Evolutionary conservation across 306 rosid genomes (phyloP), one percentile per base, ranked within the genome.

Genomic region (Ochetophila trinervis): DNA sequence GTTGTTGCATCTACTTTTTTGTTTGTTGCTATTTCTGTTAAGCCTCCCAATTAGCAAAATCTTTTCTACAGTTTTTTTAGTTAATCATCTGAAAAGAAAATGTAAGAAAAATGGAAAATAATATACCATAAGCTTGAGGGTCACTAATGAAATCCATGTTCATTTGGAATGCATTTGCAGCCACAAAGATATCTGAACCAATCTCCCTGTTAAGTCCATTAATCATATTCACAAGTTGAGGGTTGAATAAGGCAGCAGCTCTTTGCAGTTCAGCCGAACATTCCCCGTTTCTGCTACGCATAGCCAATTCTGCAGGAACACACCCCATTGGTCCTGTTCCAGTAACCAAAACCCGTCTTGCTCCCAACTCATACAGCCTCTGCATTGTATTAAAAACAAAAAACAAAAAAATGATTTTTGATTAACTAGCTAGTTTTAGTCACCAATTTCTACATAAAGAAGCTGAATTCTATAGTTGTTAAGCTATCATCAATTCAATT

Each of bases 301-400:
- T 14, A 0, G 96, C 96, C 70, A 84, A 60, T 73, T 86, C 90
- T 0, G 96, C 90, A 0, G 96, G 96, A 24, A 71, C 96, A 57
- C 96, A 88, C 19, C 92, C 96, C 78, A 88, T 56, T 27, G 96
- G 90, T 55, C 96, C 96, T 9, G 90, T 88, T 0, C 90, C 90
- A 13, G 96, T 88, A 19, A 88, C 91, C 17, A 88, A 71, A 8
- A 86, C 83, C 76, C 85, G 65, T 1, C 96, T 76, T 1, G 59
- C 86, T 78, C 96, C 96, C 18, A 81, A 18, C 8, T 87, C 86
- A 20, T 85, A 77, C 6, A 88, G 70, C 61, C 70, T 85, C 95
- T 85, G 84, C 77, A 79, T 62, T 8, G 57, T 55, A n/a, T n/a
- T n/a, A n/a, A n/a, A n/a, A n/a, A n/a, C n/a, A n/a, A n/a, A n/a